Conservation (phyloP, 305 asterid genomes). For the Solanum chacoense region DNA sequence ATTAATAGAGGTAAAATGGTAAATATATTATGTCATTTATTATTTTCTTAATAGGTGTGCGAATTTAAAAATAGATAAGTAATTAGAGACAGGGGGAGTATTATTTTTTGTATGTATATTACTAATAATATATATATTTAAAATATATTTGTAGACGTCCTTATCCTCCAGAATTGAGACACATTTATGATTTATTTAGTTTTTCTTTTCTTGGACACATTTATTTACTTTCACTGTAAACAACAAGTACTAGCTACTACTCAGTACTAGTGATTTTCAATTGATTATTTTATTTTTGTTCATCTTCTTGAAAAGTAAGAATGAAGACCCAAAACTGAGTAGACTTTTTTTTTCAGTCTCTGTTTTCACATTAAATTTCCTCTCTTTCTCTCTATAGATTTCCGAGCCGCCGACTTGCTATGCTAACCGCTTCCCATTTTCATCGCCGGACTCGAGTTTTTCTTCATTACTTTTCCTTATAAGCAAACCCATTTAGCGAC, state of each 20-base stretch:
- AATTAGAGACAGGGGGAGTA: no score
- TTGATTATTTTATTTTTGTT: background rate
- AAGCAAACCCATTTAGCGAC: background rate
- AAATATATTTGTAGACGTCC: background rate
- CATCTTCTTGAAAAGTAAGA: conserved; percentile 1
- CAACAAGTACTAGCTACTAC: background rate
- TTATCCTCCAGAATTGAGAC: background rate
- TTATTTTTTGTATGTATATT: background rate
- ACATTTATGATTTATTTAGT: background rate
- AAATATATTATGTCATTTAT: no score
- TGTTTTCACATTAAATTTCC: background rate
- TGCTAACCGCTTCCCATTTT: background rate
- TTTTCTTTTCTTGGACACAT: background rate
- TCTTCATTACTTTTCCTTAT: background rate
- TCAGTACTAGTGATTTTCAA: background rate
- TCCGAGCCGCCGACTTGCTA: conserved; percentile 9
- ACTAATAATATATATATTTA: no score
- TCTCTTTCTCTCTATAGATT: conserved; percentile 4
- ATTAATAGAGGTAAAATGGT: no score
- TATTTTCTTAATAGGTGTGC: no score
- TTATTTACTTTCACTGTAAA: background rate
- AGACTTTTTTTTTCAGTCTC: conserved; percentile 19
- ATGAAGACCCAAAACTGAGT: conserved; percentile 6
- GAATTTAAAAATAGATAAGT: no score
- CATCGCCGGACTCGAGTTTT: conserved; percentile 14